Evolutionary conservation across 371 early-diverging fungal genomes (phyloP).

Genomic region (Actinomortierella ambigua): DNA sequence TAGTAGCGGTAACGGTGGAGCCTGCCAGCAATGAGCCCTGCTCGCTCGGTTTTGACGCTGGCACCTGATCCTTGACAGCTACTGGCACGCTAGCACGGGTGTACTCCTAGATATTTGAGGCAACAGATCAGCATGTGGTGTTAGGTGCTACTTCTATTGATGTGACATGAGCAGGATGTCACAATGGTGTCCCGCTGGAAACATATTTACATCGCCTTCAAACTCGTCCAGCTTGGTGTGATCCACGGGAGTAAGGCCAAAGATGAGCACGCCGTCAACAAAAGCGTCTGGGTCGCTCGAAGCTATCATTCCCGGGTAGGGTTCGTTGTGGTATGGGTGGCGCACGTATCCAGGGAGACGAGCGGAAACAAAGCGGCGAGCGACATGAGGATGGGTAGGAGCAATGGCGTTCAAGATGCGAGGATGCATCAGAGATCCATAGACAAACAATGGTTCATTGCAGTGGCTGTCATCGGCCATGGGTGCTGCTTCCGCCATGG

Average conservation of each 20-base stretch:
- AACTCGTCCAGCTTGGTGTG: slow-evolving; percentile 36
- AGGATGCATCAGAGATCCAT: slow-evolving; percentile 40
- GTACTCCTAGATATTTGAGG: slow-evolving; percentile 23
- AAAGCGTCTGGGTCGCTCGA: slow-evolving; percentile 8
- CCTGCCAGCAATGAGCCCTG: slow-evolving; percentile 13
- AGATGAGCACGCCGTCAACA: slow-evolving; percentile 32
- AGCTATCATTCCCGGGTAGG: slow-evolving; percentile 43
- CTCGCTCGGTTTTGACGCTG: slow-evolving; percentile 7
- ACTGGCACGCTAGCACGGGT: slow-evolving; percentile 24
- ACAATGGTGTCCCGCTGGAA: not conserved
- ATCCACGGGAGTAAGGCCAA: slow-evolving; percentile 39
- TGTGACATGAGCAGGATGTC: too few species aligned
- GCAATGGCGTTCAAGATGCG: slow-evolving; percentile 30
- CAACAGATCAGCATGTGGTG: not conserved
- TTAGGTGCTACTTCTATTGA: not conserved
- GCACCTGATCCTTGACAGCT: slow-evolving; percentile 18
- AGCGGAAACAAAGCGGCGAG: not conserved
- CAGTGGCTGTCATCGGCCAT: slow-evolving; percentile 9
- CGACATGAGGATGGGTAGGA: slow-evolving; percentile 25
- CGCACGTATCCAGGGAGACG: slow-evolving; percentile 18
- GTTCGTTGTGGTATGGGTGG: slow-evolving; percentile 31
- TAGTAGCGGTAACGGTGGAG: slow-evolving; percentile 20
- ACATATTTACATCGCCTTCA: slow-evolving; percentile 28
- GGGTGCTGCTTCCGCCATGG: not conserved
- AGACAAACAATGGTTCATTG: slow-evolving; percentile 38